phyloP scores from a whole-genome alignment of 1,284 basidiomycete genomes.

The Boletellus dicymbophilus region DNA sequence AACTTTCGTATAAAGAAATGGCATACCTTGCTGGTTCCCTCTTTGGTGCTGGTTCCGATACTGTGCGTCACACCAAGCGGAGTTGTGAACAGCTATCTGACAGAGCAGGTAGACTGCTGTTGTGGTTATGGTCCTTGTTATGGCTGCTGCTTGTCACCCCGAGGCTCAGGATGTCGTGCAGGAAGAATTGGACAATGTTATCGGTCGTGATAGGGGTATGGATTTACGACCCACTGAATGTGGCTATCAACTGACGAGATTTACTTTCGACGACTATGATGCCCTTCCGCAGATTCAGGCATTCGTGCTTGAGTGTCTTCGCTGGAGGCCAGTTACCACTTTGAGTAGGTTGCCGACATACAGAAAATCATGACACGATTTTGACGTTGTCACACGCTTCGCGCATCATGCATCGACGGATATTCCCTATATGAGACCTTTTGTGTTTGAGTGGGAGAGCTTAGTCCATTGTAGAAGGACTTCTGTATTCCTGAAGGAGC shows the following conservation, averaged over 20 bases:
- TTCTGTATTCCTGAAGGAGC: slow-evolving; percentile 34
- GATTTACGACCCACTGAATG: neutral
- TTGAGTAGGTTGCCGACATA: slow-evolving; percentile 20
- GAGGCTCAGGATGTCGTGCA: slow-evolving; percentile 44
- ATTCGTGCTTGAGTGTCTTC: slow-evolving; percentile 44
- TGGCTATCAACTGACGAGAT: slow-evolving; percentile 14
- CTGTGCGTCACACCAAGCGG: slow-evolving; percentile 27
- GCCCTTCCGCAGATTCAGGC: slow-evolving; percentile 41
- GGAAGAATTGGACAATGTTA: slow-evolving; percentile 44
- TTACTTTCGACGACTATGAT: slow-evolving; percentile 40
- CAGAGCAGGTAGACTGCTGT: slow-evolving; percentile 37
- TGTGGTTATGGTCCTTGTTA: slow-evolving; percentile 44
- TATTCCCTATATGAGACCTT: slow-evolving; percentile 33
- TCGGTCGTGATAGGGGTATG: slow-evolving; percentile 42
- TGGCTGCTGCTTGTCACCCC: slow-evolving; percentile 51
- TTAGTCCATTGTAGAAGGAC: slow-evolving; percentile 21
- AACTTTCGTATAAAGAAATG: slow-evolving; percentile 33
- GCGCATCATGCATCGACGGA: slow-evolving; percentile 30
- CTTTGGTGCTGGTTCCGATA: slow-evolving; percentile 47
- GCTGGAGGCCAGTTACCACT: slow-evolving; percentile 46
- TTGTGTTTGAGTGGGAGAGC: neutral
- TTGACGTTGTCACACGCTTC: slow-evolving; percentile 26
- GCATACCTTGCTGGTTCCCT: slow-evolving; percentile 45
- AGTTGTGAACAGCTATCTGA: neutral
- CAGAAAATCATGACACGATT: neutral